Base-by-base conservation (phyloP, 257 asterid species). In the Perilla frutescens region DNA sequence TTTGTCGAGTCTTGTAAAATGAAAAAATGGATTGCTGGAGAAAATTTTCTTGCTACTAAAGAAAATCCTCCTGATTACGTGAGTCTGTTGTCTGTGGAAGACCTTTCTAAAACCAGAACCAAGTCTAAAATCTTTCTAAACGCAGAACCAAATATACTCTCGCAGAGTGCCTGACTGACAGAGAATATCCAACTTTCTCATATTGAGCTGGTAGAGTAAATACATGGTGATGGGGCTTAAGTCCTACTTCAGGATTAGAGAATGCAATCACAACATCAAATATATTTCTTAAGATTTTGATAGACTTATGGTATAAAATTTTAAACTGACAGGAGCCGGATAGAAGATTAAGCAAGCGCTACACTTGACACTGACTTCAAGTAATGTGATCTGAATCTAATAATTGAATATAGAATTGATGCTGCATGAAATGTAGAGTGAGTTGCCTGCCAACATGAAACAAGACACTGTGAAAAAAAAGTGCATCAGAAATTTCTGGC, bases 371-470 rank as follows among this genome's bases (percentile, higher is more conserved):
- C 10, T 31, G 39, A 71, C 56, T 14, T 15, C 72, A 45, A 4
- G 14, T 34, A 59, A 48, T 10, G 7, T 15, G 40, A 71, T 13
- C 20, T 13, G 45, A 58, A 70, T 56, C 45, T 71, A 66, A 34
- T 14, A 34, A 57, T 20, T 47, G 15, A 43, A 43, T 8, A 43
- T 43, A 29, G 0, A 6, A 70, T 11, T 57, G 67, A 41, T 39
- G 31, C 32, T 56, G 48, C 59, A 39, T 37, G 50, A 32, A 43
- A 13, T 49, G 60, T 62, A n/a, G 31, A 71, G 15, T 6, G 20
- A 45, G 36, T 32, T 14, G 39, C 34, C 61, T 8, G 50, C 51
- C 3, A 14, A 62, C 32, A 62, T 40, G 63, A 50, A 26, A n/a
- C 55, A 45, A 13, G 9, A 4, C 37, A 4, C 15, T 51, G 37